Evolutionary conservation across 768 basidiomycete species (phyloP), one percentile per base, ranked within the genome.

Genomic region (Filobasidium wieringae): DNA sequence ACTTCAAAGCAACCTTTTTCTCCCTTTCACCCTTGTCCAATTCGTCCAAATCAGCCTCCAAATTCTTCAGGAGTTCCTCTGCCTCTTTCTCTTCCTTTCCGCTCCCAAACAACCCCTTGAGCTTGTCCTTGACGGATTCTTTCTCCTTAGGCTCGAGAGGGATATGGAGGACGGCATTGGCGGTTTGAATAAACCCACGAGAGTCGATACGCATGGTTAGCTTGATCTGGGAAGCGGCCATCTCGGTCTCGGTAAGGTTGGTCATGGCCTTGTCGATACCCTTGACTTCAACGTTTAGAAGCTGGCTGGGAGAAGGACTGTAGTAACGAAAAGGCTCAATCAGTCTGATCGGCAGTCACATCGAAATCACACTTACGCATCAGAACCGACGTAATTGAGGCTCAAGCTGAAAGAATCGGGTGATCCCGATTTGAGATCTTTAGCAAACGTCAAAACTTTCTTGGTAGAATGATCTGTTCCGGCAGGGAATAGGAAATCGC

Each of bases 401-500:
- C 80, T 80, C 58, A 99, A 77, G 1, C 79, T 75, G 61, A 96
- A 87, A 66, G 96, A 88, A 7, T 86, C 83, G 65, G 83, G 84
- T 5, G 49, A 49, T 37, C 40, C 37, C 34, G 43, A 19, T 22
- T 47, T 47, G 5, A 24, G 14, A 14, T 19, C n/a, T 57, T 87
- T 81, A 74, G 86, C 88, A 72, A 95, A 83, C 5, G 87, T 84
- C 57, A 95, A 69, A 1, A 84, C 86, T 78, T 95, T 93, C 76
- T 84, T 89, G 26, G 82, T 81, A 30, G 85, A 87, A 3, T 79
- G 76, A 73, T 85, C 87, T 0, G 87, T 82, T 2, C 85, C 84
- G 3, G 87, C 83, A 4, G 43, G 43, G 43, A 47, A 47, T 22
- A 47, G 22, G 78, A 92, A 93, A 37, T 95, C 17, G 2, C 63